These are phyloP conservation scores for Obelidium mucronatum DNA, from an alignment of 192 early-diverging fungal genomes.

Conservation along the genomic window DNA sequence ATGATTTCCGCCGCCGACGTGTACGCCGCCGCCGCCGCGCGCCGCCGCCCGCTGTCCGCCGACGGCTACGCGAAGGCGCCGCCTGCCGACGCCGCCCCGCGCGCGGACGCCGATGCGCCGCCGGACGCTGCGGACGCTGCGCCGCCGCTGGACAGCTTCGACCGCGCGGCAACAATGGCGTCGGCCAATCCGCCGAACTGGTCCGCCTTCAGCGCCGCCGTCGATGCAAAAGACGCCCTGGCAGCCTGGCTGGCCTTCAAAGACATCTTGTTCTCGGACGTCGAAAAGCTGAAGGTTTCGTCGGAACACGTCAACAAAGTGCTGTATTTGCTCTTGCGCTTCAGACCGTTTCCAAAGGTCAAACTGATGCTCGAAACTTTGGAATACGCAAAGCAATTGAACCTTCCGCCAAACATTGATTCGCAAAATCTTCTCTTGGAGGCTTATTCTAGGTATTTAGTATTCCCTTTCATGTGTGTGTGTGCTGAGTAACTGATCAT, in stretches of 20 bases:
- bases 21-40: no score
- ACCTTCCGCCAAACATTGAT: slow-evolving; percentile 21
- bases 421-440: slow-evolving; percentile 36
- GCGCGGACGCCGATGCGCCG: neutral
- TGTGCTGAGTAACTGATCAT: no score
- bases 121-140: no score
- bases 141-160: neutral
- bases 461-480: neutral
- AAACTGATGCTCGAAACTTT: slow-evolving; percentile 28
- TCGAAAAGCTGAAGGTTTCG: slow-evolving; percentile 22
- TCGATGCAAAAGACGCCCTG: slow-evolving; percentile 29
- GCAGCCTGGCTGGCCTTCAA: slow-evolving; percentile 41
- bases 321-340: slow-evolving; percentile 24
- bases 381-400: slow-evolving; percentile 28
- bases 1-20: neutral
- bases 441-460: slow-evolving; percentile 29
- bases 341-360: slow-evolving; percentile 36
- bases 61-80: neutral
- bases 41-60: neutral
- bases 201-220: slow-evolving; percentile 33
- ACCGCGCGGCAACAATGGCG: neutral
- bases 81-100: neutral
- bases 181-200: slow-evolving; percentile 40
- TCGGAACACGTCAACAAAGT: slow-evolving; percentile 27
- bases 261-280: slow-evolving; percentile 42